Evolutionary conservation across 2,329 filamentous ascomycete species (phyloP).

Genomic region (Colletotrichum lindemuthianum): DNA sequence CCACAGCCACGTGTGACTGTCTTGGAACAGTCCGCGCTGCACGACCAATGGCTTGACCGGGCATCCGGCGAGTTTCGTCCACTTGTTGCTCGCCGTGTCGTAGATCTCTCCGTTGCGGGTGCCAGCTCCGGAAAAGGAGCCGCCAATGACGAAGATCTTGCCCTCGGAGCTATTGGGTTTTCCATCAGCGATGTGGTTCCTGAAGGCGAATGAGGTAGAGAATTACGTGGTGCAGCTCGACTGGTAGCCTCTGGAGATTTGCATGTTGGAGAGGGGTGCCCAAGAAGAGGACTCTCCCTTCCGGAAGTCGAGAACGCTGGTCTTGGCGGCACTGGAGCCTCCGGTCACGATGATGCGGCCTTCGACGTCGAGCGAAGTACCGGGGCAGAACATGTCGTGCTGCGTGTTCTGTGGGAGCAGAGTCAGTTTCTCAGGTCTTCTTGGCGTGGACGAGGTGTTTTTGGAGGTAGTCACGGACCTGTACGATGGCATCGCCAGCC

Average conservation of each 20-base stretch:
- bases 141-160: constrained; percentile 66
- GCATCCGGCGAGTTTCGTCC: constrained; percentile 55
- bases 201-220: rapidly evolving
- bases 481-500: constrained; percentile 42
- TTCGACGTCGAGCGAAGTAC: constrained; percentile 58
- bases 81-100: constrained; percentile 54
- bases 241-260: constrained; percentile 62
- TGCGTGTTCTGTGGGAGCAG: constrained; percentile 46
- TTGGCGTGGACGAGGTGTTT: neutral
- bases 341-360: constrained; percentile 64
- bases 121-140: constrained; percentile 59
- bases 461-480: constrained; percentile 16
- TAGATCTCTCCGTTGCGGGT: constrained; percentile 66
- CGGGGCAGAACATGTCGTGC: constrained; percentile 68
- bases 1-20: constrained; percentile 45
- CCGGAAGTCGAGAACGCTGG: constrained; percentile 55
- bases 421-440: no score
- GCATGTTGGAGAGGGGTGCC: constrained; percentile 52
- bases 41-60: constrained; percentile 61
- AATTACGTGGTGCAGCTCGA: constrained; percentile 51
- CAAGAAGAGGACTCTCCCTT: constrained; percentile 47
- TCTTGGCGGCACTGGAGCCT: constrained; percentile 58
- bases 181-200: neutral
- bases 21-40: constrained; percentile 58
- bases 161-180: constrained; percentile 54